Conservation (phyloP, 768 basidiomycete genomes). For the Lactifluus pinguis region DNA sequence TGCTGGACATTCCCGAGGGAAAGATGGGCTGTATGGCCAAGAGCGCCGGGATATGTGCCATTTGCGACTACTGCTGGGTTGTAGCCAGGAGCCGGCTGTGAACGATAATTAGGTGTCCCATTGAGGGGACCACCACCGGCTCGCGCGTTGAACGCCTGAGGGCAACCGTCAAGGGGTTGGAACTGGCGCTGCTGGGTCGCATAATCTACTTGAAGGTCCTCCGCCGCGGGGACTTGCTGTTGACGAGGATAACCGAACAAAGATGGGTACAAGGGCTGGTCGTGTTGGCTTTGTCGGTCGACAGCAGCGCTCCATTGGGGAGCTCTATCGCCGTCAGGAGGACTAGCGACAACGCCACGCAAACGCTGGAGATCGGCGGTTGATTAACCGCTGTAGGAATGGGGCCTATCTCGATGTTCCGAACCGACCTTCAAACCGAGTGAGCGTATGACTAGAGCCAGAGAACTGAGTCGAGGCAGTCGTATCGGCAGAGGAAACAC, state of each 20-base stretch:
- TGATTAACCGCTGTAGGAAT: slow-evolving; percentile 72
- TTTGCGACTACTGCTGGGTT: slow-evolving; percentile 46
- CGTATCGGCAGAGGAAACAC: slow-evolving; percentile 77
- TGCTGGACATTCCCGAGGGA: slow-evolving; percentile 70
- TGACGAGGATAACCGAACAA: slow-evolving; percentile 42
- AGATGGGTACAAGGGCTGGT: slow-evolving; percentile 55
- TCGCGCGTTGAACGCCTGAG: slow-evolving; percentile 33
- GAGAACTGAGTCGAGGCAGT: slow-evolving; percentile 51
- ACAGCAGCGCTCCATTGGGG: slow-evolving; percentile 25
- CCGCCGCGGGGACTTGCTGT: slow-evolving; percentile 19
- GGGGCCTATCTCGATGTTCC: slow-evolving; percentile 69
- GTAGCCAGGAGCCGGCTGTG: slow-evolving; percentile 42
- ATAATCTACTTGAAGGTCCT: slow-evolving; percentile 44
- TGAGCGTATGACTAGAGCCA: slow-evolving; percentile 45
- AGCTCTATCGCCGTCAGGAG: slow-evolving; percentile 19
- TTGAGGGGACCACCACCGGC: slow-evolving; percentile 44
- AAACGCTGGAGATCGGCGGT: slow-evolving; percentile 65
- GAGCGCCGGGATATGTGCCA: slow-evolving; percentile 31
- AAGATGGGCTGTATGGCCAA: slow-evolving; percentile 55
- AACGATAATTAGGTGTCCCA: slow-evolving; percentile 50
- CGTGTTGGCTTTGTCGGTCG: slow-evolving; percentile 24
- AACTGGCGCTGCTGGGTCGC: slow-evolving; percentile 49
- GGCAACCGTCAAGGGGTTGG: slow-evolving; percentile 34
- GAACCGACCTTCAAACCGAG: slow-evolving; percentile 45
- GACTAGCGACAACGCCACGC: slow-evolving; percentile 48